Base-by-base conservation (phyloP, 495 filamentous ascomycete genomes). In the Mycothermus thermophilus region DNA sequence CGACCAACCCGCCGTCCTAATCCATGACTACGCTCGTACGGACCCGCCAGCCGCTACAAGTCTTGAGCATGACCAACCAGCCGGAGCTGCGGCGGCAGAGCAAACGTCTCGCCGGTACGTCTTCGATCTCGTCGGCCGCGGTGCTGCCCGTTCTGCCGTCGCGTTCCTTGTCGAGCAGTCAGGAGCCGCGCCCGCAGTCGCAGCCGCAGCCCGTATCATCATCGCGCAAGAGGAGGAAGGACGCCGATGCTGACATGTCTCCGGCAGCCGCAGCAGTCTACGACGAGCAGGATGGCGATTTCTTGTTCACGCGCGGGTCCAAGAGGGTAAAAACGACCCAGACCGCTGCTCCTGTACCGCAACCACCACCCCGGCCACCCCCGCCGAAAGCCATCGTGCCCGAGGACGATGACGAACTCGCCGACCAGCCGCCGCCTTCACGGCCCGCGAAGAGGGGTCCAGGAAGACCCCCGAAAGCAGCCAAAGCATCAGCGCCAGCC, bases 231-330 rank as follows among this genome's bases (percentile, higher is more conserved):
- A 38, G 35, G 28, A 27, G 27, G 32, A 34, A 44, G 21, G 32
- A 27, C 6, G 30, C 24, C 20, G 31, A 41, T 37, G 27, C 35
- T 29, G 27, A 34, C 20, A 13, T 17, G 8, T 15, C 27, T 1
- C 11, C 28, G 5, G 41, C 35, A 62, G 60, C 59, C 30, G 23
- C 48, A 13, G 44, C 52, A 52, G 67, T 63, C 42, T 79, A 77
- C 47, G 72, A 79, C 48, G 72, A 79, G 51, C 62, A 74, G 37
- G 74, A 75, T 62, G 72, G 74, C 37, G 74, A 72, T 30, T 78
- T 78, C 52, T 51, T 67, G 26, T 79, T 78, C 45, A 66, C 67
- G 39, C 72, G 73, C 27, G 66, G 57, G 24, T 59, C 68, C 3
- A 73, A 73, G 43, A 48, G 65, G 43, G 51, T 52, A 16, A 70